Base-by-base conservation (phyloP, 371 early-diverging fungal species). In the Mortierella sp. region DNA sequence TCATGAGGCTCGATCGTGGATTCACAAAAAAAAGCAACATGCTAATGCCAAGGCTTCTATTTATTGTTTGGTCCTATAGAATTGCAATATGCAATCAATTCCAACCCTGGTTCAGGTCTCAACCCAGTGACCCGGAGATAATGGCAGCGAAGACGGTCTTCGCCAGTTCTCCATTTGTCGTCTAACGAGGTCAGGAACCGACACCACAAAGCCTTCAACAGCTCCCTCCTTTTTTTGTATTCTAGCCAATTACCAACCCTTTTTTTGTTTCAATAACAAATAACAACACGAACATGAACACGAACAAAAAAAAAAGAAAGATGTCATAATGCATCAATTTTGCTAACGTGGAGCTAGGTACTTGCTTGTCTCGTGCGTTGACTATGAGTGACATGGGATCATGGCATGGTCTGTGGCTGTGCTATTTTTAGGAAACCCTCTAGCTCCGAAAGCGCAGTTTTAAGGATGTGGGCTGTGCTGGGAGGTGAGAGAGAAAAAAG, bases 1-100 rank as follows among this genome's bases (percentile, higher is more conserved):
- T 1, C 6, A 41, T 41, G 41, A 60, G 6, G 12, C 3, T 32
- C 32, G 32, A 60, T 32, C 60, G 11, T 29, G 14, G 60, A 60
- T 29, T n/a, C 27, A 0, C 4, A 12, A 46, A 56, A 29, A 29
- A 27, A 43, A 65, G 27, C 16, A 43, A 35, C 14, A 3, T 46
- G 18, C 74, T 78, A n/a, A 79, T 75, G 80, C 80, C 80, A 79
- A 75, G 80, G 14, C 44, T 55, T 41, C 46, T 43, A 5, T 43
- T 49, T 0, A 16, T 49, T 41, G 12, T 35, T 8, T 35, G 38
- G 16, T 8, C 10, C 3, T 21, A 2, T 73, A 80, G 80, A 80
- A 51, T 27, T 80, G 35, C 75, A 79, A 18, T 65, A 32, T 54
- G 79, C 79, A 11, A 74, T 79, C 68, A 79, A 79, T 65, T 32